A percentile compares a stretch with the other conserved stretches of the same genome.
These are phyloP conservation scores for Phytophthora parvispora DNA, from an alignment of 352 stramenopile species.

Conservation along the genomic window DNA sequence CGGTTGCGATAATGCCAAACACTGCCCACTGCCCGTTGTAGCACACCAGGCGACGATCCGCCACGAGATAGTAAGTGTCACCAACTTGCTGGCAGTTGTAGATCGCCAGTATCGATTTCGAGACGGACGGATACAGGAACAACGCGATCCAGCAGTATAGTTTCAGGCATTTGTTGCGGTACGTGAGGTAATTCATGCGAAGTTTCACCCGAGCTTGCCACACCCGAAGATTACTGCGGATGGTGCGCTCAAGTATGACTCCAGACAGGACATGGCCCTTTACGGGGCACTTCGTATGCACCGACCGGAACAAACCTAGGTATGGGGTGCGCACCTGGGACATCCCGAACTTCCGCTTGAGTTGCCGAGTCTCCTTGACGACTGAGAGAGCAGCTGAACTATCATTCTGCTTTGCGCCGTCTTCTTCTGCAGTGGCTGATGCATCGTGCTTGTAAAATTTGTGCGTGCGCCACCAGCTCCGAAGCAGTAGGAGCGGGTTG, in stretches of 20 bases:
- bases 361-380: slow-evolving; percentile 36
- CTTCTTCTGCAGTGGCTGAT: background rate
- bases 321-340: slow-evolving; percentile 79
- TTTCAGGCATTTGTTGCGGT: slow-evolving; percentile 85
- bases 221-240: slow-evolving; percentile 80
- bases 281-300: slow-evolving; percentile 65
- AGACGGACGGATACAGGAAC: slow-evolving; percentile 84
- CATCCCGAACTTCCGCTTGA: slow-evolving; percentile 82
- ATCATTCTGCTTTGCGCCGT: background rate
- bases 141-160: slow-evolving; percentile 85
- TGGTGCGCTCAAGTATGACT: slow-evolving; percentile 66
- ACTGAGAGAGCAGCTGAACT: background rate
- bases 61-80: slow-evolving; percentile 62
- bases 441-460: slow-evolving; percentile 4
- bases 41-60: slow-evolving; percentile 74
- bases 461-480: slow-evolving; percentile 54
- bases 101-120: slow-evolving; percentile 82
- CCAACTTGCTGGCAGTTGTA: slow-evolving; percentile 87
- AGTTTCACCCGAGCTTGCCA: slow-evolving; percentile 84
- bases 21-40: slow-evolving; percentile 75
- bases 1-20: slow-evolving; percentile 65
- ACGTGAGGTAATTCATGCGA: slow-evolving; percentile 87
- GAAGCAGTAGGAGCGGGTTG: slow-evolving; percentile 54
- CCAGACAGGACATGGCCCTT: slow-evolving; percentile 58
- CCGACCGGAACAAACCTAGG: slow-evolving; percentile 68